phyloP scores from a whole-genome alignment of 2,329 filamentous ascomycete genomes.

The Aspergillus luchuensis region DNA sequence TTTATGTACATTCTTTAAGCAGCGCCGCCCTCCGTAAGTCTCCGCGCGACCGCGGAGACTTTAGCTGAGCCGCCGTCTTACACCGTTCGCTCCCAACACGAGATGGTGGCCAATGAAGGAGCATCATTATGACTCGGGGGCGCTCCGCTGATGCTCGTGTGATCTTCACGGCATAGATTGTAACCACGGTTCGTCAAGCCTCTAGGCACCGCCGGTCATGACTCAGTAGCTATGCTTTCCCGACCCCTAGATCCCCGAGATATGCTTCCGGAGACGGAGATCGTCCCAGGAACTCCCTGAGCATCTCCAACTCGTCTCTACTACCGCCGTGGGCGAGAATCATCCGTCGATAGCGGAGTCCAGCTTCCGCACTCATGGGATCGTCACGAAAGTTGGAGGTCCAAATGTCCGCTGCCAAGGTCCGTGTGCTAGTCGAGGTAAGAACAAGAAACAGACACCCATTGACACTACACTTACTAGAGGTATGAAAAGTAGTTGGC shows the following conservation, averaged over 20 bases:
- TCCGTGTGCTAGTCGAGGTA: not conserved
- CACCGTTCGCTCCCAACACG: too few relatives aligned
- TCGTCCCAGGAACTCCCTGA: not conserved
- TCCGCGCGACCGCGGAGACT: not conserved
- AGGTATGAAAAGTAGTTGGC: slow-evolving; percentile 11
- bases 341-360: not conserved
- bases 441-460: not conserved
- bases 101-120: too few relatives aligned
- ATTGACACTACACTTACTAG: slow-evolving; percentile 2
- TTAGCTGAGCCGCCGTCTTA: not conserved
- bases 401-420: slow-evolving; percentile 6
- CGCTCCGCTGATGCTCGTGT: too few relatives aligned
- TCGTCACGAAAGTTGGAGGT: not conserved
- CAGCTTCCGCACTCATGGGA: slow-evolving; percentile 1
- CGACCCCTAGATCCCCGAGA: not conserved
- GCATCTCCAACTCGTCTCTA: not conserved
- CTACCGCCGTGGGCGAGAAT: slow-evolving; percentile 1
- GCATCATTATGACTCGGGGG: too few relatives aligned
- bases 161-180: too few relatives aligned
- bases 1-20: not conserved
- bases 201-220: too few relatives aligned
- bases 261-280: not conserved
- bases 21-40: not conserved
- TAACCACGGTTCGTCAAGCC: too few relatives aligned
- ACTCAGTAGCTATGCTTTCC: too few relatives aligned